Evolutionary conservation across 164 flowering plant species (phyloP), one percentile per base, ranked within the genome.

Genomic region (Pachysandra terminalis): DNA sequence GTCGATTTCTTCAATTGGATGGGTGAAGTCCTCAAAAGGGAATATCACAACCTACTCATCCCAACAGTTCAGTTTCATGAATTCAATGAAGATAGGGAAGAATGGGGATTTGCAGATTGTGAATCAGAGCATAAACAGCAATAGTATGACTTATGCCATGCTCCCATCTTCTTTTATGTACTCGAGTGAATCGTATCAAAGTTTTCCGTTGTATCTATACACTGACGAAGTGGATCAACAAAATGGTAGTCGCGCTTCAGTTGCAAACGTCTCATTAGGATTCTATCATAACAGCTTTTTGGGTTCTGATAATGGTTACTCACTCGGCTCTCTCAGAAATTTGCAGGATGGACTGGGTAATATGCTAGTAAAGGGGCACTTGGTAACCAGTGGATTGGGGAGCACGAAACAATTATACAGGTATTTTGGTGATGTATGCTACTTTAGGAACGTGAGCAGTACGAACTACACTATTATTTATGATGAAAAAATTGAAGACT

Each of bases 381-480:
- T 81, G 71, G 83, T 86, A 10, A 52, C 45, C 3, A 74, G 81
- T 66, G 86, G 83, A 13, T 0, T 74, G 25, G 88, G 87, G 37
- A 81, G 86, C 24, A 81, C 81, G 10, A 78, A 74, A 35, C 82
- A 88, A 71, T 75, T 35, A 4, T 88, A 86, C 64, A 54, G 41
- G 1, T 88, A 78, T 66, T 63, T 40, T 7, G 72, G 73, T 37
- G 12, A 64, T 0, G 70, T 23, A 26, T 88, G 93, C 74, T 88
- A 83, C 73, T 79, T 69, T n/a, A 85, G 90, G 78, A 84, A 85
- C 64, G 67, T 88, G 17, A 84, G 90, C 74, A 86, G 87, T 82
- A 82, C 77, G n/a, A 88, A 88, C 71, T 82, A 82, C 80, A 80
- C 82, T 25, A 82, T 86, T 69, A 73, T 82, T 25, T 65, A 80